Percentiles rank a stretch among this genome's conserved stretches.
phyloP scores from a whole-genome alignment of 2,329 filamentous ascomycete species.

The Colletotrichum higginsianum region DNA sequence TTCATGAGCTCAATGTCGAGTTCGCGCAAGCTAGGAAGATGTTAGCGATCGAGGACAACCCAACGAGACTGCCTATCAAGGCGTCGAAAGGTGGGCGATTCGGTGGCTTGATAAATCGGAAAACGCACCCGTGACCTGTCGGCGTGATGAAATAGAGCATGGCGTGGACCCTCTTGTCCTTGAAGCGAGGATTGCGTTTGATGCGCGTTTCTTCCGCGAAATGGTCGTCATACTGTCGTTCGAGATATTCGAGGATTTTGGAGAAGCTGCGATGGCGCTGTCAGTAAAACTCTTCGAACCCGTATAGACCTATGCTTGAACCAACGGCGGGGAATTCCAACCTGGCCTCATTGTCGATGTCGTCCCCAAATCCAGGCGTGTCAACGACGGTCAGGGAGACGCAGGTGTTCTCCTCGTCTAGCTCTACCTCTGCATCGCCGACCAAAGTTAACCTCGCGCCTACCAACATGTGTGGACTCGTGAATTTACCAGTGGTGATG shows the following conservation, averaged over 20 bases:
- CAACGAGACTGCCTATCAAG: no score
- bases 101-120: not conserved
- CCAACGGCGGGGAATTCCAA: no score
- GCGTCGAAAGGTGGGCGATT: no score
- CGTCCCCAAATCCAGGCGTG: conserved; percentile 97
- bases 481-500: conserved; percentile 84
- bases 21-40: conserved; percentile 83
- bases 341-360: conserved; percentile 99
- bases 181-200: conserved; percentile 99
- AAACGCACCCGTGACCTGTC: conserved; percentile 87
- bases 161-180: conserved; percentile 98
- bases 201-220: conserved; percentile 99
- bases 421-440: conserved; percentile 79
- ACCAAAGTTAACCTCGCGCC: conserved; percentile 47
- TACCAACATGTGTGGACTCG: no score
- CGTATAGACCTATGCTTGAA: conserved; percentile 56
- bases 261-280: conserved; percentile 77
- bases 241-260: conserved; percentile 97
- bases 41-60: conserved; percentile 6
- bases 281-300: not conserved
- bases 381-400: conserved; percentile 99
- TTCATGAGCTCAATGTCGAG: conserved; percentile 99
- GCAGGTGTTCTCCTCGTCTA: conserved; percentile 98
- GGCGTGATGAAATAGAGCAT: conserved; percentile 99
- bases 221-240: conserved; percentile 99